Percentiles rank a stretch among this genome's conserved stretches.
Conservation (phyloP, 805 yeast species). For the Wickerhamomyces rabaulensis region DNA sequence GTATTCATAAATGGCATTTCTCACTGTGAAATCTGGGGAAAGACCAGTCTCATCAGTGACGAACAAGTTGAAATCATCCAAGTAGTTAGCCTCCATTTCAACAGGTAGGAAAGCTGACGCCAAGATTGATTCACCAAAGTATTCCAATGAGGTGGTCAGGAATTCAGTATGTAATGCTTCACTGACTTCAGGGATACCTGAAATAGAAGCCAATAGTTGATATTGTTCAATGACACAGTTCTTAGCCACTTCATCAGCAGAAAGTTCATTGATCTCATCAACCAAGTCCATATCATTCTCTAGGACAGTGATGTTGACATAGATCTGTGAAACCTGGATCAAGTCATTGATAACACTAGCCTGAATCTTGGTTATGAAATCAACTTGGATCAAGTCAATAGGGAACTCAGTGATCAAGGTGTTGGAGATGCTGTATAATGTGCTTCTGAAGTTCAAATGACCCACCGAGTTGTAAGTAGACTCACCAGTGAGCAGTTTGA, state of each 20-base stretch:
- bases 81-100: constrained; percentile 42
- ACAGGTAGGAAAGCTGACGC: constrained; percentile 13
- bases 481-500: constrained; percentile 9
- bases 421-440: constrained; percentile 12
- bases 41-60: constrained; percentile 75
- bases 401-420: constrained; percentile 21
- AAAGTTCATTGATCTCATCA: constrained; percentile 8
- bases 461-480: constrained; percentile 5
- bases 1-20: constrained; percentile 59
- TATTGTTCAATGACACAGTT: constrained; percentile 28
- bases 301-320: constrained; percentile 7
- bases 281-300: constrained; percentile 7
- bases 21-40: constrained; percentile 43
- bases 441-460: constrained; percentile 13
- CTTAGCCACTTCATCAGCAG: constrained; percentile 12
- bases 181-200: neutral
- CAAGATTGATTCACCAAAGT: constrained; percentile 15
- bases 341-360: constrained; percentile 11
- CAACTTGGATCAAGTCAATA: constrained; percentile 12
- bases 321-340: constrained; percentile 8
- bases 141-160: constrained; percentile 4
- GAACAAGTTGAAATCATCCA: constrained; percentile 58
- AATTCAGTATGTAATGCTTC: constrained; percentile 1
- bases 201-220: constrained; percentile 26
- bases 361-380: constrained; percentile 7